Base-by-base conservation (phyloP, 1,284 basidiomycete genomes). In the Stygiomarasmius scandens region DNA sequence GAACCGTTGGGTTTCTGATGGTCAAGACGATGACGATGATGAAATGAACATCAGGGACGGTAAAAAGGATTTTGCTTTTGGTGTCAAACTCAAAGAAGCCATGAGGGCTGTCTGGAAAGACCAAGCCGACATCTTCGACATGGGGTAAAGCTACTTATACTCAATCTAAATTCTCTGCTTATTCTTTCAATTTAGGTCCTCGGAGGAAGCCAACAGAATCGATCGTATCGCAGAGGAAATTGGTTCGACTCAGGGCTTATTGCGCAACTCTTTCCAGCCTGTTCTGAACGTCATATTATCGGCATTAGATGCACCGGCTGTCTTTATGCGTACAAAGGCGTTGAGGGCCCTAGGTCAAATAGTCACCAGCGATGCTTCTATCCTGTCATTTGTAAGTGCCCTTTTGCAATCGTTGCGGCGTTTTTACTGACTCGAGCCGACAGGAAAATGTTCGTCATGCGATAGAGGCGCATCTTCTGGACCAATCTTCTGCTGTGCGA, bases 291-390 rank as follows among this genome's bases (percentile, higher is more conserved):
- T 89, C 16, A 86, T 96, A 20, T 69, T 96, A 22, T 73, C 79
- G 54, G 86, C 92, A 2, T 80, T 96, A 60, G 92, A 95, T 66
- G 88, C 90, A 0, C 82, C 89, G 1, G 83, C 87, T 2, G 93
- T 96, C 23, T 92, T 90, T 64, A 89, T 95, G 77, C 84, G 95
- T 34, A 95, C 93, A 0, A 97, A 97, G 69, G 95, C 95, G 0
- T 76, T 98, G 43, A 83, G 90, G 51, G 93, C 93, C 0, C 78
- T 97, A 10, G 90, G 93, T 2, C 85, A 90, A 65, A 90, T 97
- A 48, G 85, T 96, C 25, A 90, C 87, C 0, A 90, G 89, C 58
- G 95, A 97, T 71, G 86, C 94, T 0, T 86, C 83, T n/a, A 86
- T 96, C 19, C 78, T 98, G 20, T 81, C 84, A 5, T 77, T 84